Evolutionary conservation across 176 grass and related monocot species (phyloP).

Genomic region (Hordeum marinum): DNA sequence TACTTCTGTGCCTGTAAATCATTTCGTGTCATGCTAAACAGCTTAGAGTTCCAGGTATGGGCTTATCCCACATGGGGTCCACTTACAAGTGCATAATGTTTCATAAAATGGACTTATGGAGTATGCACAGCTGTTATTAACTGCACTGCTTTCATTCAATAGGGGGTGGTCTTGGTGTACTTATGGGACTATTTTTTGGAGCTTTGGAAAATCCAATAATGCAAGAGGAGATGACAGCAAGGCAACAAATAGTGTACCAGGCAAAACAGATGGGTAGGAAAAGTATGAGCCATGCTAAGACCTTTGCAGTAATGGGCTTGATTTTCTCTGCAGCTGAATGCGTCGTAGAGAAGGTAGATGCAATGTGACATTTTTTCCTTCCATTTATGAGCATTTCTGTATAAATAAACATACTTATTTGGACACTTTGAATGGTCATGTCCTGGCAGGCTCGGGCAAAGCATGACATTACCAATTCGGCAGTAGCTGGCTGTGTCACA

Average conservation of each 20-base stretch:
- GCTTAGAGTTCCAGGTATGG: neutral
- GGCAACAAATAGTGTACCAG: slow-evolving; percentile 71
- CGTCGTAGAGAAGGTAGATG: slow-evolving; percentile 69
- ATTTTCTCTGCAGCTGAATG: slow-evolving; percentile 96
- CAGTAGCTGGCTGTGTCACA: slow-evolving; percentile 81
- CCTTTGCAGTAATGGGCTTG: slow-evolving; percentile 89
- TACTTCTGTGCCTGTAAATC: neutral
- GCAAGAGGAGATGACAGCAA: slow-evolving; percentile 65
- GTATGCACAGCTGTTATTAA: slow-evolving; percentile 19
- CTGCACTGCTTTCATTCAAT: slow-evolving; percentile 22
- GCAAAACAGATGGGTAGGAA: slow-evolving; percentile 93
- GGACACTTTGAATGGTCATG: neutral
- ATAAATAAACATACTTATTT: slow-evolving; percentile 1
- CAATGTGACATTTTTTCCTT: neutral
- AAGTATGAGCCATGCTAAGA: slow-evolving; percentile 78
- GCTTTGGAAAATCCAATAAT: slow-evolving; percentile 87
- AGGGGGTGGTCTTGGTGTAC: slow-evolving; percentile 87
- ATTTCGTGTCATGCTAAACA: slow-evolving; percentile 7
- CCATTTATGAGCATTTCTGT: neutral
- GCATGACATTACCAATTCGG: slow-evolving; percentile 90
- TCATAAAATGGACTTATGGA: neutral
- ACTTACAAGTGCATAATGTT: neutral
- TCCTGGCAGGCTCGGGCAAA: slow-evolving; percentile 68
- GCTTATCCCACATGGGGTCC: neutral
- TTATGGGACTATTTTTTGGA: slow-evolving; percentile 89